Percentiles rank a stretch among this genome's conserved stretches.
Evolutionary conservation across 108 stramenopile genomes (phyloP).

Genomic region (Hondaea fermentalgiana): DNA sequence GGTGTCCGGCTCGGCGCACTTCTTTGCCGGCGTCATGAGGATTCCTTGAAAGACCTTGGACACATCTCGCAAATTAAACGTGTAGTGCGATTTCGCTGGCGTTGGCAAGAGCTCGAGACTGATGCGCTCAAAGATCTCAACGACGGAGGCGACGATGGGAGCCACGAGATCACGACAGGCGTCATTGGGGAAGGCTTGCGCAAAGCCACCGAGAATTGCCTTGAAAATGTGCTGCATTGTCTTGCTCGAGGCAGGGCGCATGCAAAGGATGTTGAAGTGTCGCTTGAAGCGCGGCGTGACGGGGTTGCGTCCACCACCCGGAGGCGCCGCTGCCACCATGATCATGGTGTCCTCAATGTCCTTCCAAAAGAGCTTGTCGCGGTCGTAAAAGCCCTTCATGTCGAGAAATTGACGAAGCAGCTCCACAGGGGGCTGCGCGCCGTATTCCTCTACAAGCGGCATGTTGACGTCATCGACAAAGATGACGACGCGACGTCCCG

Average conservation of each 20-base stretch:
- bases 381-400: conserved; percentile 64
- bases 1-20: conserved; percentile 31
- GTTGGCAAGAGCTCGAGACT: conserved; percentile 51
- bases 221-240: conserved; percentile 48
- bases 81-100: conserved; percentile 61
- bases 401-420: conserved; percentile 59
- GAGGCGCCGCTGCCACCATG: conserved; percentile 52
- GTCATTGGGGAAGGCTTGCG: conserved; percentile 34
- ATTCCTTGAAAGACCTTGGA: conserved; percentile 62
- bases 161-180: not conserved
- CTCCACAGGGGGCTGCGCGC: conserved; percentile 60
- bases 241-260: conserved; percentile 44
- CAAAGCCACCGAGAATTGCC: conserved; percentile 41
- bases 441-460: conserved; percentile 57
- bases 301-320: conserved; percentile 51
- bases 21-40: conserved; percentile 39
- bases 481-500: conserved; percentile 41
- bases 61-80: conserved; percentile 63
- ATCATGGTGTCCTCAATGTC: conserved; percentile 54
- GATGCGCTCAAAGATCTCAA: conserved; percentile 50
- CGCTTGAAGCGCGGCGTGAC: conserved; percentile 58
- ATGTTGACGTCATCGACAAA: conserved; percentile 68
- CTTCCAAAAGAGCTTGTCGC: conserved; percentile 67
- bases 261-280: conserved; percentile 58
- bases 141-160: conserved; percentile 36